These are phyloP conservation scores for Solanum chilense DNA, from an alignment of 257 asterid genomes.

Conservation along the genomic window DNA sequence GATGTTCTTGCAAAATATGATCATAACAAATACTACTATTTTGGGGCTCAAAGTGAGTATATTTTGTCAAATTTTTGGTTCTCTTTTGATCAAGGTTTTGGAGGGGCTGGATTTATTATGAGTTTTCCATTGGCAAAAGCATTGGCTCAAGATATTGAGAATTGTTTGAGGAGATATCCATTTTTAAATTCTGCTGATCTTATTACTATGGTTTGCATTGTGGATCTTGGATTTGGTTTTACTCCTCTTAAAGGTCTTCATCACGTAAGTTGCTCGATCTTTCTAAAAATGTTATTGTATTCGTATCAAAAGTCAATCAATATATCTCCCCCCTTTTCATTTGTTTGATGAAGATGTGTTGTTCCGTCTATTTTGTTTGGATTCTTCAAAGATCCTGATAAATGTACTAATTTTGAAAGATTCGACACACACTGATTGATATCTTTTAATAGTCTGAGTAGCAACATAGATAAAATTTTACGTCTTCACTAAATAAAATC, in stretches of 20 bases:
- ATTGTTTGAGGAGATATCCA: constrained; percentile 35
- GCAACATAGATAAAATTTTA: too few relatives aligned
- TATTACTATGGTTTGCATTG: constrained; percentile 44
- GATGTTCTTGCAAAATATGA: constrained; percentile 39
- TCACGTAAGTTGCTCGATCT: constrained; percentile 14
- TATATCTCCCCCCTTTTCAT: neutral
- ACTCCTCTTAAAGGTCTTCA: constrained; percentile 54
- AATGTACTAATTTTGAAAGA: neutral
- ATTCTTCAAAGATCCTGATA: neutral
- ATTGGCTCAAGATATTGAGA: constrained; percentile 33
- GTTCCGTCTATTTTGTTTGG: neutral
- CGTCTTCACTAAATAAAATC: too few relatives aligned
- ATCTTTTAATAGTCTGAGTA: too few relatives aligned
- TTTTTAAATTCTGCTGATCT: constrained; percentile 30
- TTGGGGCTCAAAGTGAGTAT: constrained; percentile 52
- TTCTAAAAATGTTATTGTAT: neutral
- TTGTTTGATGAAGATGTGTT: neutral
- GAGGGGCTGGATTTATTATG: constrained; percentile 52
- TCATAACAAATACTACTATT: constrained; percentile 33
- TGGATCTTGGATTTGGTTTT: constrained; percentile 46
- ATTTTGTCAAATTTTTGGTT: constrained; percentile 37
- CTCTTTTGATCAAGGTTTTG: constrained; percentile 51
- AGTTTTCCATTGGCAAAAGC: constrained; percentile 47
- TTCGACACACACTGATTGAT: neutral
- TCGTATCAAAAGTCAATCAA: neutral